These are phyloP conservation scores for Spergularia bocconei DNA, from an alignment of 148 eudicot species.

Conservation along the genomic window DNA sequence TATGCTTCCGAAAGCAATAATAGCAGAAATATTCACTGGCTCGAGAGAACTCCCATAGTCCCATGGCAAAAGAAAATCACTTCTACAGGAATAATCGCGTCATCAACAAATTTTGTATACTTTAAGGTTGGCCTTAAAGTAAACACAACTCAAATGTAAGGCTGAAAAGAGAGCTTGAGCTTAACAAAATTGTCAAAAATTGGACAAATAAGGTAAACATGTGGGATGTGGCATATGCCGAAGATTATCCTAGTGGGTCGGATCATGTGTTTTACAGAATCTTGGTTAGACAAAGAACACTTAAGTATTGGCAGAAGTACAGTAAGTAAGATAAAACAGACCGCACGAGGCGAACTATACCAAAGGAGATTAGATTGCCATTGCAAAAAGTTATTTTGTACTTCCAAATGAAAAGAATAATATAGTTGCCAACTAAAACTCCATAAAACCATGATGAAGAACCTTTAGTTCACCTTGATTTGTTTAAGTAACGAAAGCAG, in stretches of 20 bases:
- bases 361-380: slow-evolving; percentile 23
- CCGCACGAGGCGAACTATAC: slow-evolving; percentile 24
- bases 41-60: not conserved
- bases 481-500: slow-evolving; percentile 16
- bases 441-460: slow-evolving; percentile 21
- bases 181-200: slow-evolving; percentile 23
- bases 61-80: too few relatives aligned
- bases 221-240: slow-evolving; percentile 42
- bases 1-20: too few relatives aligned
- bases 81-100: not conserved
- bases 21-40: not conserved
- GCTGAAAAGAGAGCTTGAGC: slow-evolving; percentile 14
- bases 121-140: not conserved
- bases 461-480: slow-evolving; percentile 18
- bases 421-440: slow-evolving; percentile 39
- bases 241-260: slow-evolving; percentile 31
- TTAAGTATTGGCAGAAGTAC: slow-evolving; percentile 17
- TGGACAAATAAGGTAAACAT: slow-evolving; percentile 23
- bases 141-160: slow-evolving; percentile 3
- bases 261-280: slow-evolving; percentile 34
- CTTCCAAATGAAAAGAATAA: slow-evolving; percentile 41
- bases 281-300: slow-evolving; percentile 23
- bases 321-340: slow-evolving; percentile 13
- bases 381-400: slow-evolving; percentile 50
- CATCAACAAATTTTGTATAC: slow-evolving; percentile 2